These are phyloP conservation scores for Chimonanthus salicifolius DNA, from an alignment of 164 flowering plant genomes.

Conservation along the genomic window DNA sequence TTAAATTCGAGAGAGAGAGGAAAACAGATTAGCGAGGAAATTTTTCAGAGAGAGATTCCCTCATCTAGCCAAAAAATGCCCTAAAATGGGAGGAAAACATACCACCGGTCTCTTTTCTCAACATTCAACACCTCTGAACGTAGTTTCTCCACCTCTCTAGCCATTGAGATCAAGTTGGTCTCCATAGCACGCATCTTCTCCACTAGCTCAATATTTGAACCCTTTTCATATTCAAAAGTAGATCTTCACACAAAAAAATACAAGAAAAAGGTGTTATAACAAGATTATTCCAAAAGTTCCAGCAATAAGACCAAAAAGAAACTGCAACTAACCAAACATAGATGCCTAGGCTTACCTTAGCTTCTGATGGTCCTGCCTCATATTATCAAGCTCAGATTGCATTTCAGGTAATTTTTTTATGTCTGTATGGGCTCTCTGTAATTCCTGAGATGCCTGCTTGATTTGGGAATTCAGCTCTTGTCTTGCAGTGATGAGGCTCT, in stretches of 20 bases:
- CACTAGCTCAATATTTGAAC: conserved; percentile 57
- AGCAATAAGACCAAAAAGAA: not conserved
- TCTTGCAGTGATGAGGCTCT: conserved; percentile 35
- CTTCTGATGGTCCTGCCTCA: conserved; percentile 62
- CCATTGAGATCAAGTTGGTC: conserved; percentile 53
- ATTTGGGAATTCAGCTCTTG: conserved; percentile 50
- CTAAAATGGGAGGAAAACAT: conserved; percentile 3
- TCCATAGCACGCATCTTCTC: conserved; percentile 70
- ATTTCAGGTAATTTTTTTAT: conserved; percentile 45
- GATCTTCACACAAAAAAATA: conserved; percentile 28
- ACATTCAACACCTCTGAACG: conserved; percentile 49
- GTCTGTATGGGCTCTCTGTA: conserved; percentile 48
- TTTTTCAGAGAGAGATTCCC: too few species aligned
- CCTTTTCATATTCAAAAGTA: conserved; percentile 69
- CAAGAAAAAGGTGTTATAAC: not conserved
- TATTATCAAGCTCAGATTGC: conserved; percentile 53
- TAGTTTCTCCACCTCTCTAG: conserved; percentile 60
- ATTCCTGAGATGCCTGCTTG: conserved; percentile 42
- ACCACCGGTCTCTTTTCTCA: conserved; percentile 62
- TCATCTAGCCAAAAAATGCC: too few species aligned
- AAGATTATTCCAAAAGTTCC: not conserved
- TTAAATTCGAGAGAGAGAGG: too few species aligned
- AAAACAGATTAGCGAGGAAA: too few species aligned
- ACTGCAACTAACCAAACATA: not conserved
- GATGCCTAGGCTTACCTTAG: conserved; percentile 49